A percentile compares a stretch with the other conserved stretches of the same genome.
Evolutionary conservation across 2,329 filamentous ascomycete genomes (phyloP).

Genomic region (Arthrobotrys sphaeroides): DNA sequence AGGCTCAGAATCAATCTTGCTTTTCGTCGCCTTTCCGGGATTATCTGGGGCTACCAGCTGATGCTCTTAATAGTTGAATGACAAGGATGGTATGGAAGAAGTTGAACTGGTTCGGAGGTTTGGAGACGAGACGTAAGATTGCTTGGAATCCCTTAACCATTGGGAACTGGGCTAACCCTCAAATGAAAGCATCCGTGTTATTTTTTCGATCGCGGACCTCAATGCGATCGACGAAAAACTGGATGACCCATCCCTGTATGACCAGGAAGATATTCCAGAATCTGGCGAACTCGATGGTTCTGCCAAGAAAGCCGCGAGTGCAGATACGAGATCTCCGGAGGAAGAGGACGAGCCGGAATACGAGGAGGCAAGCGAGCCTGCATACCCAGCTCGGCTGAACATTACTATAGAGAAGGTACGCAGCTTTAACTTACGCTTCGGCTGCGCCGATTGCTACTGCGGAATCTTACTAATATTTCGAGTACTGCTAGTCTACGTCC

Average conservation of each 20-base stretch:
- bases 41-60: background rate
- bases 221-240: constrained; percentile 71
- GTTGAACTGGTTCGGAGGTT: constrained; percentile 83
- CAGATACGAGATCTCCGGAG: constrained; percentile 68
- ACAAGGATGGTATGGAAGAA: constrained; percentile 85
- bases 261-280: constrained; percentile 60
- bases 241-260: constrained; percentile 68
- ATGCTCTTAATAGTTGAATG: constrained; percentile 67
- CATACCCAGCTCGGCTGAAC: constrained; percentile 82
- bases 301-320: constrained; percentile 65
- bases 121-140: constrained; percentile 81
- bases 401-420: constrained; percentile 82
- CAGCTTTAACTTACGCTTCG: background rate
- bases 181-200: constrained; percentile 73
- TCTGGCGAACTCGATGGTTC: constrained; percentile 61
- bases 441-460: background rate
- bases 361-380: constrained; percentile 66
- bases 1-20: background rate
- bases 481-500: constrained; percentile 62
- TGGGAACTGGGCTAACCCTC: constrained; percentile 35
- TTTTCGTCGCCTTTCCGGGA: background rate
- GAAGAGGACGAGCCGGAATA: constrained; percentile 68
- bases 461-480: background rate
- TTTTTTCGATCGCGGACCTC: constrained; percentile 85
- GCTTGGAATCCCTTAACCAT: constrained; percentile 2